A percentile compares a stretch with the other conserved stretches of the same genome.
Conservation (phyloP, 1,284 basidiomycete species). For the Tetrapyrgos nigripes region DNA sequence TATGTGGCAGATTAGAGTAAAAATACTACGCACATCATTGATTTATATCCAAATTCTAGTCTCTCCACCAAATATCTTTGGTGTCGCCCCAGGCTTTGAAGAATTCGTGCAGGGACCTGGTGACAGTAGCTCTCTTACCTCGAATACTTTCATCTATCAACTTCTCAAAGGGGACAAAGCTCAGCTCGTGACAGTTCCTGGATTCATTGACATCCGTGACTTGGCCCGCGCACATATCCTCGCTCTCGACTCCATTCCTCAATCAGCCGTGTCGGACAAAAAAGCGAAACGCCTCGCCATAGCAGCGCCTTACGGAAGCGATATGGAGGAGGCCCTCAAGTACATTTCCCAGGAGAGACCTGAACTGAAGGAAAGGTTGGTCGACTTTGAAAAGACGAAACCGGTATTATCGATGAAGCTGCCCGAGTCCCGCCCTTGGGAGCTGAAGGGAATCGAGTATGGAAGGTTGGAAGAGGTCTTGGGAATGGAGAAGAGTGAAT, state of each 20-base stretch:
- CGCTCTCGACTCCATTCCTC: conserved; percentile 22
- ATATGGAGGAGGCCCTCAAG: no score
- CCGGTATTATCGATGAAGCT: no score
- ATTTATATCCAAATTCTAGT: conserved; percentile 20
- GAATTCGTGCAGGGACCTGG: conserved; percentile 21
- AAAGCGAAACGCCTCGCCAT: no score
- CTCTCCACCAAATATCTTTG: conserved; percentile 32
- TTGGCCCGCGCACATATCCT: conserved; percentile 29
- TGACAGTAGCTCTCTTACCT: conserved; percentile 19
- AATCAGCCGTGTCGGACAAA: no score
- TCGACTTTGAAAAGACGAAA: no score
- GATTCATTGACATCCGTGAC: conserved; percentile 29
- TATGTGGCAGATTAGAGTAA: conserved; percentile 15
- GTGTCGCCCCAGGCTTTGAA: conserved; percentile 24
- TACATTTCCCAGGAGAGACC: no score
- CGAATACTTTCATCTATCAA: conserved; percentile 23
- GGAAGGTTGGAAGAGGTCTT: no score
- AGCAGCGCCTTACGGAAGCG: no score
- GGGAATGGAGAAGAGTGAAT: conserved; percentile 13
- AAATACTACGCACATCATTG: neutral
- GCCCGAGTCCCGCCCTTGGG: no score
- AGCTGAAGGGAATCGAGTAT: no score
- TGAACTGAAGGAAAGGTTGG: no score
- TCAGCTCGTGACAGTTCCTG: conserved; percentile 11
- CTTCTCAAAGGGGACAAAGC: conserved; percentile 21